Evolutionary conservation across 2,329 filamentous ascomycete genomes (phyloP).

Genomic region (Penicillium palitans): DNA sequence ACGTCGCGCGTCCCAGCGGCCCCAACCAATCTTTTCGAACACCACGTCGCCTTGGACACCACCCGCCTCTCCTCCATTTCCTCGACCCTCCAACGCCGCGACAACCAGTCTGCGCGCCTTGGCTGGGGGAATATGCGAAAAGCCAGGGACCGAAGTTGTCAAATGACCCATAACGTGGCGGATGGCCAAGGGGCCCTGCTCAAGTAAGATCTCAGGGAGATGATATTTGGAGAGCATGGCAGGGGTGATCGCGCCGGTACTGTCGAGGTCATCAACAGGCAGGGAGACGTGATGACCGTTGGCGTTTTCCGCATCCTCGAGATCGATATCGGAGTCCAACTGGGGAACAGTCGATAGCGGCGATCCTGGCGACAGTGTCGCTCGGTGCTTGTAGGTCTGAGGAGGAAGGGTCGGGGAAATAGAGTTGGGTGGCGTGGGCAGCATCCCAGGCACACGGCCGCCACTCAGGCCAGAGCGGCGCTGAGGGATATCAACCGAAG

Average conservation of each 20-base stretch:
- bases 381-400: constrained; percentile 72
- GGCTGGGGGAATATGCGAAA: constrained; percentile 80
- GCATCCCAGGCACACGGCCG: constrained; percentile 43
- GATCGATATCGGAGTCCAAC: constrained; percentile 84
- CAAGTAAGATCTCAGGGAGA: constrained; percentile 84
- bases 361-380: constrained; percentile 38
- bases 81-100: constrained; percentile 81
- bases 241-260: constrained; percentile 79
- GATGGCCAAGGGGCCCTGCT: constrained; percentile 88
- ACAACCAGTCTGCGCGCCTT: constrained; percentile 91
- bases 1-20: constrained; percentile 84
- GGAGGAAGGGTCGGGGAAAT: constrained; percentile 86
- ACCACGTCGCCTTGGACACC: constrained; percentile 58
- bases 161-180: constrained; percentile 94
- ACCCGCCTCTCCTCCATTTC: constrained; percentile 54
- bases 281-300: constrained; percentile 41
- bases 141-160: constrained; percentile 89
- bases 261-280: constrained; percentile 59
- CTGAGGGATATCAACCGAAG: constrained; percentile 52
- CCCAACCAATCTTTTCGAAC: constrained; percentile 97
- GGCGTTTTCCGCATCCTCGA: constrained; percentile 66
- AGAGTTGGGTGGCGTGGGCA: constrained; percentile 92
- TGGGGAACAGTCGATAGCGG: constrained; percentile 48
- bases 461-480: constrained; percentile 38
- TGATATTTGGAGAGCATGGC: constrained; percentile 84